Evolutionary conservation across 306 rosid genomes (phyloP).

Genomic region (Rosa chinensis): DNA sequence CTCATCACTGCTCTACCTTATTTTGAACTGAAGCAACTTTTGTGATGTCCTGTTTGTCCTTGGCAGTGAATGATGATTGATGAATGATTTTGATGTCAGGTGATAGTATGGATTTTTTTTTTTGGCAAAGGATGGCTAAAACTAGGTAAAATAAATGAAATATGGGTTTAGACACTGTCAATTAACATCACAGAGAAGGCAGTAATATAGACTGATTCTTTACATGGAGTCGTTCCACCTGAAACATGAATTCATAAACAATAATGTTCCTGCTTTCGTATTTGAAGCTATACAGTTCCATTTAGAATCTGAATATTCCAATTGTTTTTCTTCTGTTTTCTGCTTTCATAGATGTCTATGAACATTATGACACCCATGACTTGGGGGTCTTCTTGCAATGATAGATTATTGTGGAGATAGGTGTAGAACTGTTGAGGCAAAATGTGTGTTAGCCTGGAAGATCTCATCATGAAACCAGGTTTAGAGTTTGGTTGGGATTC

Average conservation of each 20-base stretch:
- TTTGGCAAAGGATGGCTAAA: neutral
- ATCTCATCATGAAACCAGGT: slow-evolving; percentile 4
- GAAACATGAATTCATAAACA: neutral
- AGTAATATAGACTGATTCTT: neutral
- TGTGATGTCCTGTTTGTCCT: neutral
- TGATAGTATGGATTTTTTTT: neutral
- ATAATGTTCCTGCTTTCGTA: neutral
- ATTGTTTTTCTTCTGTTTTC: neutral
- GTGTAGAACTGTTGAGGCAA: neutral
- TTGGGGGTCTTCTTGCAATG: neutral
- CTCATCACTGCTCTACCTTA: slow-evolving; percentile 1
- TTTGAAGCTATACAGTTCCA: neutral
- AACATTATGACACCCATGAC: slow-evolving; percentile 9
- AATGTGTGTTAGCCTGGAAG: neutral
- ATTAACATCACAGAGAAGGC: neutral
- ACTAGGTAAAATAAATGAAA: neutral
- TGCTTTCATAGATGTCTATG: neutral
- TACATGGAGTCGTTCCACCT: neutral
- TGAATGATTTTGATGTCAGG: neutral
- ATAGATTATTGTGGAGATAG: neutral
- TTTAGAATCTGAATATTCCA: neutral
- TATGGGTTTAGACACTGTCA: neutral
- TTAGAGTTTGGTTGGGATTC: neutral
- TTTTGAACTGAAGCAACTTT: neutral
- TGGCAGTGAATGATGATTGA: neutral